A percentile compares a stretch with the other conserved stretches of the same genome.
Evolutionary conservation across 495 filamentous ascomycete genomes (phyloP).

Genomic region (Talaromyces wortmannii): DNA sequence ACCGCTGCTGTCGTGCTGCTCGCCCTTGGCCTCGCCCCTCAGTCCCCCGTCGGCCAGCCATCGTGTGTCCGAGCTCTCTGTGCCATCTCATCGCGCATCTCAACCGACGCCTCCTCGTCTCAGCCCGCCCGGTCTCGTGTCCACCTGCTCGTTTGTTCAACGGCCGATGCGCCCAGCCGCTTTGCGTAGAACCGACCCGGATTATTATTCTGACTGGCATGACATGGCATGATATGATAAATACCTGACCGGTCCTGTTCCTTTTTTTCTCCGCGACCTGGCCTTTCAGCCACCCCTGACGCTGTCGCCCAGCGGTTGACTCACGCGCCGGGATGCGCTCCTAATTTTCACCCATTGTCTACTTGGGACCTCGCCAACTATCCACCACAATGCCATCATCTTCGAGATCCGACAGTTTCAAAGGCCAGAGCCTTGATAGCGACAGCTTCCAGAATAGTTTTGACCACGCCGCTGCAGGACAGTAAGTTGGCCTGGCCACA

Average conservation of each 20-base stretch:
- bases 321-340: conserved; percentile 11
- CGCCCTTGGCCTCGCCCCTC: no score
- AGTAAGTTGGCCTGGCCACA: conserved; percentile 55
- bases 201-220: not conserved
- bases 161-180: not conserved
- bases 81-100: no score
- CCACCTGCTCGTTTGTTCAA: conserved; percentile 3
- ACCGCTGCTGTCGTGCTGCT: no score
- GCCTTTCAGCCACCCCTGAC: not conserved
- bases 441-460: conserved; percentile 58
- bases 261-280: not conserved
- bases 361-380: not conserved
- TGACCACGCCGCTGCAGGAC: conserved; percentile 82
- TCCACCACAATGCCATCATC: conserved; percentile 25
- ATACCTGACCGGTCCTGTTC: conserved; percentile 1
- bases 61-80: no score
- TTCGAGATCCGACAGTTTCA: conserved; percentile 26
- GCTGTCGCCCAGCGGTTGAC: conserved; percentile 3
- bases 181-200: not conserved
- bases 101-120: no score
- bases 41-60: no score
- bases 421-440: conserved; percentile 30
- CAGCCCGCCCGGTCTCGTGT: not conserved
- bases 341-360: not conserved
- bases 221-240: not conserved